Evolutionary conservation across 306 rosid genomes (phyloP), one percentile per base, ranked within the genome.

Genomic region (Citrullus amarus): DNA sequence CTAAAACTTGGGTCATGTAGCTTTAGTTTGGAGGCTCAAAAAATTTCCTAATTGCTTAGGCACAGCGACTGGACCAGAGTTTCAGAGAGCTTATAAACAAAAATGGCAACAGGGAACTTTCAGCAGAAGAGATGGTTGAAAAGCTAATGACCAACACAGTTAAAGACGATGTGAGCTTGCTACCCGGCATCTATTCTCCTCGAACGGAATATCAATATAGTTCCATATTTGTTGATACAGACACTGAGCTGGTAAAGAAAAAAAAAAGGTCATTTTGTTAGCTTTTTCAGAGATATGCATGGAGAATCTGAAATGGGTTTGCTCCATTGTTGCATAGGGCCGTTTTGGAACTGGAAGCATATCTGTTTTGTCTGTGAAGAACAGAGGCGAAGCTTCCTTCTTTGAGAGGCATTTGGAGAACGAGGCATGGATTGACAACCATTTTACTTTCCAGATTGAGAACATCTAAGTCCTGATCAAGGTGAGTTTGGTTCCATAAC

Each of bases 331-430:
- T 79, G 67, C 38, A 36, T 81, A 92, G 98, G 96, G 88, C 25
- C 84, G 58, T 36, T 94, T 87, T 84, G 98, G 98, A 77, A 94
- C 98, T 75, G 82, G 95, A 87, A 92, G 95, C 90, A 85, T 88
- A 41, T 89, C 96, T 73, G 94, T 90, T 38, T 39, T 92, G 76
- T 80, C 80, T 56, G 90, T 86, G 74, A 89, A 86, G 77, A 75
- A 89, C 69, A 84, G 39, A 79, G 93, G 88, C 53, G 93, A 90
- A 80, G 88, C 85, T 17, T 53, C 46, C 51, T 92, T 89, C 84
- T 88, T 83, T 14, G 93, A 92, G 81, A 94, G 83, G 80, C 77
- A 79, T 83, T 61, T 90, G 63, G 90, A 89, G 36, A 80, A 79
- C 58, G 79, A 76, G 38, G 57, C 72, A 63, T 94, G 98, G 98